These are phyloP conservation scores for Debaryomyces maramus DNA, from an alignment of 805 yeast species.

Conservation along the genomic window DNA sequence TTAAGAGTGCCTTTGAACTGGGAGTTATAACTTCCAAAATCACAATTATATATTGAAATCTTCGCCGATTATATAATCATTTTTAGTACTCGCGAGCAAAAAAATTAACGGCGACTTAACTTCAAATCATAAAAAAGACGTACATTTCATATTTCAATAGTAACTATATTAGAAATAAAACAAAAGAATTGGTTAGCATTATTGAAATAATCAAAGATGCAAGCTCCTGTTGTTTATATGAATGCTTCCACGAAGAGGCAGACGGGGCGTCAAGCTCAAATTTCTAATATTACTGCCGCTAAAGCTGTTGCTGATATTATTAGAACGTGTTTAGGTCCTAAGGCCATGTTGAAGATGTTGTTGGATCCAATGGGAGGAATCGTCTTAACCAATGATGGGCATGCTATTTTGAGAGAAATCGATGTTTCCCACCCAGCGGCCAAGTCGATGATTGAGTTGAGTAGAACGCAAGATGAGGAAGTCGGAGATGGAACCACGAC, in stretches of 20 bases:
- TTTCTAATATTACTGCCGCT: slow-evolving; percentile 98
- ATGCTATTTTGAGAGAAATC: slow-evolving; percentile 94
- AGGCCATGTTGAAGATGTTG: slow-evolving; percentile 97
- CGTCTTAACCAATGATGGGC: slow-evolving; percentile 97
- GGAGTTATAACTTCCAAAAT: not conserved
- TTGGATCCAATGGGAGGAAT: slow-evolving; percentile 97
- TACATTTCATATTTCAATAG: not conserved
- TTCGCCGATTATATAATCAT: not conserved
- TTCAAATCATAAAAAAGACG: too few species aligned
- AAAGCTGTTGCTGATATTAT: slow-evolving; percentile 98
- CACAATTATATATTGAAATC: too few species aligned
- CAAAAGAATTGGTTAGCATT: not conserved
- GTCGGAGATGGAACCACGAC: slow-evolving; percentile 99
- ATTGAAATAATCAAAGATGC: slow-evolving; percentile 27
- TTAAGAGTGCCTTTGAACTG: too few species aligned
- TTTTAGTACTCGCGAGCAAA: not conserved
- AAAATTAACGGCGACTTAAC: slow-evolving; percentile 1
- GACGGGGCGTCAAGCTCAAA: slow-evolving; percentile 95
- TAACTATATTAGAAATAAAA: not conserved
- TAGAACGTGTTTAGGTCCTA: slow-evolving; percentile 97
- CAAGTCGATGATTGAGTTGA: slow-evolving; percentile 94
- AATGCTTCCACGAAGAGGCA: slow-evolving; percentile 90
- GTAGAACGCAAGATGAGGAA: slow-evolving; percentile 97
- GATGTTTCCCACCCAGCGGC: slow-evolving; percentile 99
- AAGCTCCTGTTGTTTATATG: slow-evolving; percentile 49